Evolutionary conservation across 2,329 filamentous ascomycete genomes (phyloP).

Genomic region (Pseudocercospora crystallina): DNA sequence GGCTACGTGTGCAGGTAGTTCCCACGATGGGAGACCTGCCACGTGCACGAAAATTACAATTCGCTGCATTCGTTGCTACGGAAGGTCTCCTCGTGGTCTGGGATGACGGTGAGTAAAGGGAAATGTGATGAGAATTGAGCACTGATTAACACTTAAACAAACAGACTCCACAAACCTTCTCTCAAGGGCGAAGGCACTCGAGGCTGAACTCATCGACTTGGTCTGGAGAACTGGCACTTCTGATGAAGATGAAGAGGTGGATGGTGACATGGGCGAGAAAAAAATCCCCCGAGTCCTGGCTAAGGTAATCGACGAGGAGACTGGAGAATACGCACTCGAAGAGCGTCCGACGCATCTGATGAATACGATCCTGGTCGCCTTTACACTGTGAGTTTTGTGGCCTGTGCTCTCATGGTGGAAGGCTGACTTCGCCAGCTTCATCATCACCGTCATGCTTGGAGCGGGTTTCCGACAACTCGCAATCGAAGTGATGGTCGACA

Average conservation of each 20-base stretch:
- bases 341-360: constrained; percentile 66
- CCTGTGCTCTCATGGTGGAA: neutral
- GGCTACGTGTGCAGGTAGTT: constrained; percentile 73
- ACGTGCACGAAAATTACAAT: constrained; percentile 73
- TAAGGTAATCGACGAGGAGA: constrained; percentile 69
- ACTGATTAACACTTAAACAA: too few species aligned
- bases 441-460: constrained; percentile 67
- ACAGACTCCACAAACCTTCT: constrained; percentile 65
- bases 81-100: constrained; percentile 74
- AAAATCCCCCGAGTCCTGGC: constrained; percentile 48
- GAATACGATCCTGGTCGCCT: constrained; percentile 66
- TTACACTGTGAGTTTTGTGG: constrained; percentile 53
- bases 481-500: constrained; percentile 66
- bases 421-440: constrained; percentile 31
- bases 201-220: constrained; percentile 73
- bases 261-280: constrained; percentile 41
- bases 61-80: constrained; percentile 73
- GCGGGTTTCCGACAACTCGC: constrained; percentile 69
- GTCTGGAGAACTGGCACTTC: constrained; percentile 64
- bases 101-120: constrained; percentile 60
- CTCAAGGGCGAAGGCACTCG: constrained; percentile 67
- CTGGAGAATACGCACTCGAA: constrained; percentile 64
- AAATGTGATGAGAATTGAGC: too few species aligned
- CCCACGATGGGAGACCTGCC: constrained; percentile 70
- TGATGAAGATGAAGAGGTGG: constrained; percentile 54